These are phyloP conservation scores for Anacardium occidentale DNA, from an alignment of 345 rosid species.

Conservation along the genomic window DNA sequence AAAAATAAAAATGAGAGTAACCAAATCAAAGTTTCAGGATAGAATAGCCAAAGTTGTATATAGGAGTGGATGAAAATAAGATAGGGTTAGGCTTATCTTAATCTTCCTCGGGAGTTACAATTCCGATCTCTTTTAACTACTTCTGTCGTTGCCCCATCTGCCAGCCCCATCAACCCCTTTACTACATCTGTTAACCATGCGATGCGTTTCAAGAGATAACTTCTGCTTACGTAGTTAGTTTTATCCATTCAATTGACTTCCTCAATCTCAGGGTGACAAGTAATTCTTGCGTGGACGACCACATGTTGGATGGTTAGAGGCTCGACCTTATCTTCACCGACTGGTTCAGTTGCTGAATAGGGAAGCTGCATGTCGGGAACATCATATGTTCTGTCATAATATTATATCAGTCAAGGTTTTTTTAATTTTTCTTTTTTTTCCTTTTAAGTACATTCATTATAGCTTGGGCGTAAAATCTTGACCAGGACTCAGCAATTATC, in stretches of 20 bases:
- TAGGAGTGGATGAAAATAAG: neutral
- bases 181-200: neutral
- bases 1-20: too few relatives aligned
- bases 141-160: neutral
- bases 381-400: too few relatives aligned
- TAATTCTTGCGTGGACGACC: neutral
- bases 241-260: neutral
- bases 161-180: neutral
- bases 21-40: constrained; percentile 1
- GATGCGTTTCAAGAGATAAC: neutral
- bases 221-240: neutral
- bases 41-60: constrained; percentile 20
- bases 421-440: too few relatives aligned
- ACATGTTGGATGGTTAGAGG: neutral
- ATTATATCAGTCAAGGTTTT: too few relatives aligned
- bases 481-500: neutral
- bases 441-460: too few relatives aligned
- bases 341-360: neutral
- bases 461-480: neutral
- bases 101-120: constrained; percentile 24
- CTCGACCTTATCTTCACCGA: neutral
- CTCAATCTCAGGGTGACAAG: neutral
- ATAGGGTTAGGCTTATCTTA: constrained; percentile 19
- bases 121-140: neutral
- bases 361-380: neutral